Percentiles rank a stretch among this genome's conserved stretches.
Conservation (phyloP, 257 asterid genomes). For the Echium plantagineum region DNA sequence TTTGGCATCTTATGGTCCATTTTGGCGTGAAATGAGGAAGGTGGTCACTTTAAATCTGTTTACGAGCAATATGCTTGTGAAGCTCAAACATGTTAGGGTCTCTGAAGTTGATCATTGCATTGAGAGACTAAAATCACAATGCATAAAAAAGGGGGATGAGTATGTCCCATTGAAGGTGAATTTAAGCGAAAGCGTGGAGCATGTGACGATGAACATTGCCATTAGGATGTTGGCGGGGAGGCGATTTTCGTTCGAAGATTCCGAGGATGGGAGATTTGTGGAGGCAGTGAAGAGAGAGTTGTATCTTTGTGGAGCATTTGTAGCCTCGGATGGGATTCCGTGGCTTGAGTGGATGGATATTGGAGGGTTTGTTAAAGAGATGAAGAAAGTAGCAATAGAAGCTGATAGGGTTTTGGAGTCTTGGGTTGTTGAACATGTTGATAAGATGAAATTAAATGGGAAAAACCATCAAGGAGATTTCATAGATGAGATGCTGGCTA, state of each 20-base stretch:
- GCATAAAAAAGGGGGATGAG: background rate
- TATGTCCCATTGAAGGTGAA: constrained; percentile 3
- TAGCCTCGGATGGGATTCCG: too few species aligned
- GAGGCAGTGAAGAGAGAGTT: too few species aligned
- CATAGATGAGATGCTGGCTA: constrained; percentile 42
- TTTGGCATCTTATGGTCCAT: constrained; percentile 40
- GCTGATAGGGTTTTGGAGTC: constrained; percentile 28
- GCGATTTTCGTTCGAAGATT: constrained; percentile 11
- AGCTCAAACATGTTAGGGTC: constrained; percentile 26
- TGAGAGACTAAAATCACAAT: constrained; percentile 16
- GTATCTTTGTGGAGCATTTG: too few species aligned
- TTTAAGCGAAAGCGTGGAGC: constrained; percentile 29
- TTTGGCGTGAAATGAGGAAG: constrained; percentile 46
- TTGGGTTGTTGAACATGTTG: constrained; percentile 38
- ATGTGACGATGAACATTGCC: constrained; percentile 27
- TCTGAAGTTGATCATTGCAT: constrained; percentile 23
- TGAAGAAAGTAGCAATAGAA: constrained; percentile 27
- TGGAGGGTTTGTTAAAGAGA: constrained; percentile 25
- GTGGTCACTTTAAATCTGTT: constrained; percentile 38
- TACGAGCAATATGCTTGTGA: constrained; percentile 25
- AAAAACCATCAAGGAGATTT: constrained; percentile 16
- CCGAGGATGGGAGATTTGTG: too few species aligned
- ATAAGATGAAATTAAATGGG: constrained; percentile 9
- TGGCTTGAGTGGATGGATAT: too few species aligned
- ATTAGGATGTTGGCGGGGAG: constrained; percentile 32